Percentiles rank a stretch among this genome's conserved stretches.
These are phyloP conservation scores for Cicer chorassanicum DNA, from an alignment of 306 rosid genomes.

Conservation along the genomic window DNA sequence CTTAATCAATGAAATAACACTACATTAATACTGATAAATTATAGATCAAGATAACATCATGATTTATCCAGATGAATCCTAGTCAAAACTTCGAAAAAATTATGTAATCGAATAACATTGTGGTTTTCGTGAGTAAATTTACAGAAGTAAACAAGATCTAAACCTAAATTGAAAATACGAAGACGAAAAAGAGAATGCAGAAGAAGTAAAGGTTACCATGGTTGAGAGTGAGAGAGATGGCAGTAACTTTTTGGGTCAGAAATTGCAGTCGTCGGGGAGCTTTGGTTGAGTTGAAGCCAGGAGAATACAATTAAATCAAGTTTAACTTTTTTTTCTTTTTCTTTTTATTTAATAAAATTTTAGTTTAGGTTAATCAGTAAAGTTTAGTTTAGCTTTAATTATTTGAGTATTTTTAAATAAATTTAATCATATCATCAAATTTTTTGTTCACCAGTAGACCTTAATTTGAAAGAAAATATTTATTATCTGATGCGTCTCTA, in stretches of 20 bases:
- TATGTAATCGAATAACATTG: not conserved
- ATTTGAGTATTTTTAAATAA: too few relatives aligned
- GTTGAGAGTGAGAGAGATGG: not conserved
- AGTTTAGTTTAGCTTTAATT: too few relatives aligned
- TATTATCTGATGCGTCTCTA: too few relatives aligned
- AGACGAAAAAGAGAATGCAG: not conserved
- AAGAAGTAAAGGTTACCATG: not conserved
- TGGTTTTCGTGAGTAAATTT: not conserved
- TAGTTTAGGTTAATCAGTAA: too few relatives aligned
- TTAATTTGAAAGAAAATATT: too few relatives aligned
- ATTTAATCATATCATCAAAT: too few relatives aligned
- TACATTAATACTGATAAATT: not conserved
- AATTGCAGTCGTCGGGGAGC: slow-evolving; percentile 25
- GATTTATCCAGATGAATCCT: not conserved
- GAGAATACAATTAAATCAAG: too few relatives aligned
- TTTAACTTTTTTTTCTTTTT: too few relatives aligned
- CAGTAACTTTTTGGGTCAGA: not conserved
- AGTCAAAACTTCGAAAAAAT: not conserved
- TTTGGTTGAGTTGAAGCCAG: not conserved
- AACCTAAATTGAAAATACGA: slow-evolving; percentile 1
- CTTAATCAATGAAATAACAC: not conserved
- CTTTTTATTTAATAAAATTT: too few relatives aligned
- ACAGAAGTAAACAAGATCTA: not conserved
- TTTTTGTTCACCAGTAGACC: too few relatives aligned
- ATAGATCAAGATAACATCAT: slow-evolving; percentile 24